Evolutionary conservation across 805 yeast species (phyloP).

Genomic region (Osmozyma mogii): DNA sequence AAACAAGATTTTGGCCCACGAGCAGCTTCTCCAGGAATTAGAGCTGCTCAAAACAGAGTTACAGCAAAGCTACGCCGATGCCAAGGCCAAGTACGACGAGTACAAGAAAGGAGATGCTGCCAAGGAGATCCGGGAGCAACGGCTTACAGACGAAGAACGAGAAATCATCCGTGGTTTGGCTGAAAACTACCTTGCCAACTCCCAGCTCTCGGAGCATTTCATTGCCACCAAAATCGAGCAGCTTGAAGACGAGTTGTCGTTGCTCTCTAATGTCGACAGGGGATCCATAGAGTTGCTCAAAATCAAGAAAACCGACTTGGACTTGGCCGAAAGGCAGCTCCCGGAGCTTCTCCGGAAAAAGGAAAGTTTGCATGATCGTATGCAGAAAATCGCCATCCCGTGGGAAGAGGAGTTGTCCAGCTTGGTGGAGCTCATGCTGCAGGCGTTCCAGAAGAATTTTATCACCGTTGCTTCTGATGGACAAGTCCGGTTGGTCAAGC

Average conservation of each 20-base stretch:
- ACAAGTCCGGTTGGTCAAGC: slow-evolving; percentile 53
- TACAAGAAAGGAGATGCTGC: slow-evolving; percentile 36
- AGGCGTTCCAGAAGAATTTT: slow-evolving; percentile 60
- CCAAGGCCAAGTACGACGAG: slow-evolving; percentile 27
- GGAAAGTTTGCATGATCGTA: slow-evolving; percentile 23
- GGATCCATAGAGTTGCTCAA: slow-evolving; percentile 35
- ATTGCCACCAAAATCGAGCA: slow-evolving; percentile 34
- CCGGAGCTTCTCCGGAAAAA: slow-evolving; percentile 27
- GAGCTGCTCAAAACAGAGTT: slow-evolving; percentile 19
- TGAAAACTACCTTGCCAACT: slow-evolving; percentile 22
- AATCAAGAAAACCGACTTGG: slow-evolving; percentile 25
- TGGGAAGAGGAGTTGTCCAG: slow-evolving; percentile 61
- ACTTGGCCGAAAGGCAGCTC: slow-evolving; percentile 25
- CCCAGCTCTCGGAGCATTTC: slow-evolving; percentile 28
- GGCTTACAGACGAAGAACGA: slow-evolving; percentile 33
- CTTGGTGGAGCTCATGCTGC: slow-evolving; percentile 50
- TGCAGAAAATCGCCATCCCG: slow-evolving; percentile 26
- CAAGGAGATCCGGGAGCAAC: slow-evolving; percentile 24
- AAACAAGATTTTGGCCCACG: slow-evolving; percentile 9
- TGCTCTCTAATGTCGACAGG: slow-evolving; percentile 30
- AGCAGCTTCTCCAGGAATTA: slow-evolving; percentile 19
- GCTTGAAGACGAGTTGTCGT: slow-evolving; percentile 39
- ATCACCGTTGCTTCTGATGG: slow-evolving; percentile 80
- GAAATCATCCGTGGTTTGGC: slow-evolving; percentile 34
- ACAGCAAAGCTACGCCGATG: slow-evolving; percentile 23